Evolutionary conservation across 768 basidiomycete genomes (phyloP), one percentile per base, ranked within the genome.

Genomic region (Clavaria fumosa): DNA sequence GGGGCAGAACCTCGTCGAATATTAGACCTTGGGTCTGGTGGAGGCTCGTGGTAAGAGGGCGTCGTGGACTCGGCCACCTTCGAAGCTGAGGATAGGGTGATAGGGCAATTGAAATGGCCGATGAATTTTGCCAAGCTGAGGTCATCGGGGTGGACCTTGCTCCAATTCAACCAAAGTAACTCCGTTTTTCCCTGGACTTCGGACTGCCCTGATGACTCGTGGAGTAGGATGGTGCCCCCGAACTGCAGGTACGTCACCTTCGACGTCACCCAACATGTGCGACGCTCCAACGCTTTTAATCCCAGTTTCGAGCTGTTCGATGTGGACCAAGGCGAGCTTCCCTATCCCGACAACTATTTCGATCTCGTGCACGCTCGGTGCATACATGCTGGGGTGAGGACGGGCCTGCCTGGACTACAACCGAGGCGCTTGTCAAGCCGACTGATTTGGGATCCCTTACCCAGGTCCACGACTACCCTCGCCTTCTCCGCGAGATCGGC

Each of bases 41-140:
- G 65, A 3, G 78, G 78, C 4, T 53, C 56, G 23, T 80, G 78
- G 77, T 76, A 41, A 43, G 60, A 38, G 14, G 43, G 43, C 32
- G 40, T 10, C 34, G 26, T 27, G 5, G 9, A 40, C 18, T 36
- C 42, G 32, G 27, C 23, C 19, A 41, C 27, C 35, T 26, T 31
- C 34, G 31, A 19, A 40, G 20, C 23, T 33, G 37, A 20, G 31
- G 35, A 23, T 23, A 33, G 17, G 27, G 35, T 22, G 34, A 47
- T 38, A 79, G 76, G 78, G 74, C 78, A 18, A 70, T 79, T 45
- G 72, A 74, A 53, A 69, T 80, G 57, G 78, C 78, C 34, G 75
- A 79, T 46, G 75, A 77, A 53, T 80, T 81, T 53, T 73, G 72
- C 31, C 51, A 62, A 34, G 74, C 64, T 41, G 72, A 78, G 45